These are phyloP conservation scores for Suillus plorans DNA, from an alignment of 768 basidiomycete genomes.

Conservation along the genomic window DNA sequence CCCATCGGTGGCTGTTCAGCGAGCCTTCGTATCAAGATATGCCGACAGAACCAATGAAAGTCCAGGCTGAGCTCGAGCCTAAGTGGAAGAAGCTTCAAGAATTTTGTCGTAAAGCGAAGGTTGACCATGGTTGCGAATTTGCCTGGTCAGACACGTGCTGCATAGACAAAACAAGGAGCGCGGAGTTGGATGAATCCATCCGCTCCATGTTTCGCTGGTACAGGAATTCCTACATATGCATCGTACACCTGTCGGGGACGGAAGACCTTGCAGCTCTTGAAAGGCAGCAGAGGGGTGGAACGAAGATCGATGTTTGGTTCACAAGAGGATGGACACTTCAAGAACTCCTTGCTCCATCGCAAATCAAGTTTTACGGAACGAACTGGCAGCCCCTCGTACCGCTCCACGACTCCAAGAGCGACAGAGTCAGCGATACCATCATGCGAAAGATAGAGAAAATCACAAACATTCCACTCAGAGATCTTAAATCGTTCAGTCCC, in stretches of 20 bases:
- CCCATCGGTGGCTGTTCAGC: constrained; percentile 7
- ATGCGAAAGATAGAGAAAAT: constrained; percentile 8
- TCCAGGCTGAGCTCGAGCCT: not conserved
- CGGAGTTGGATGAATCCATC: constrained; percentile 21
- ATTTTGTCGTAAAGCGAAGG: constrained; percentile 8
- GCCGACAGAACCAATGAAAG: not conserved
- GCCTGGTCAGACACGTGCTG: constrained; percentile 20
- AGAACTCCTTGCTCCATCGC: constrained; percentile 16
- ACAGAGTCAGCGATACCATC: not conserved
- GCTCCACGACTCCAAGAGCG: constrained; percentile 4
- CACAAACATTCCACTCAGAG: constrained; percentile 4
- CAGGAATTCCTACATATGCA: constrained; percentile 14
- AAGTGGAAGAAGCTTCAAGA: constrained; percentile 8
- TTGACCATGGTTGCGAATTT: constrained; percentile 4
- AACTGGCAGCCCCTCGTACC: constrained; percentile 16
- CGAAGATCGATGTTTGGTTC: constrained; percentile 13
- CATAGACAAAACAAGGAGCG: constrained; percentile 18
- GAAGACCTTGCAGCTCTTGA: constrained; percentile 2
- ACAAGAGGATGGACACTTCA: constrained; percentile 17
- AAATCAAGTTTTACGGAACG: constrained; percentile 16
- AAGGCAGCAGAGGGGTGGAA: not conserved
- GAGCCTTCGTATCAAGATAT: constrained; percentile 7
- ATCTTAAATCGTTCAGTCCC: constrained; percentile 9
- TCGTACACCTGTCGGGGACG: constrained; percentile 14
- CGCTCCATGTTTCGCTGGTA: constrained; percentile 23